Evolutionary conservation across 805 yeast species (phyloP), one percentile per base, ranked within the genome.

Genomic region (Danielia oregonensis): DNA sequence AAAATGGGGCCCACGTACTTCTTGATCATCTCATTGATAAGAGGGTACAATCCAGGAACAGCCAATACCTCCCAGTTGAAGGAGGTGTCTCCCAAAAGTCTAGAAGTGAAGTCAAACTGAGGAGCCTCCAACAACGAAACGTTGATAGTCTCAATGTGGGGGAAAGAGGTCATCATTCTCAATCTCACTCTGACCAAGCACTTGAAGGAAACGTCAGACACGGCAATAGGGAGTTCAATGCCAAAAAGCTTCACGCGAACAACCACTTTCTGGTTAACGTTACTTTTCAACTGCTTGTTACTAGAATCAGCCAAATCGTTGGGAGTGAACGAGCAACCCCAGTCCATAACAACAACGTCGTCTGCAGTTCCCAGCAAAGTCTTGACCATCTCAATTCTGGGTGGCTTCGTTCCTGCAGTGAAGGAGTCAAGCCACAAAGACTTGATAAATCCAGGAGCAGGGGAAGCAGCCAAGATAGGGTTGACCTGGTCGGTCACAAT

Each of bases 331-430:
- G 96, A 85, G 28, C 84, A 75, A 26, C 80, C 83, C 97, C 97
- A 91, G 61, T 93, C 98, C 96, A 93, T 93, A 34, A 94, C 96
- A 8, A 91, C 94, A 33, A 93, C 82, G 54, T 91, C 96, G 42
- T 83, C 84, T 19, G 78, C 81, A n/a, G 97, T 91, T 43, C 91
- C 86, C 31, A 82, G 85, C 52, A 88, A 76, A 2, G 97, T 86
- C 55, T 93, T 86, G 13, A 91, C 97, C 43, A 72, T 71, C 54
- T 93, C 97, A 40, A 93, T 72, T 58, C 98, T 76, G 22, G 96
- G 96, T 7, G 99, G 96, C 63, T 93, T 93, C 5, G 96, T 82
- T 43, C 99, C 99, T 12, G 83, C 74, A 6, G 97, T 93, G 56
- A 93, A 81, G 39, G 86, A 76, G 57, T 86, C 93, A 34, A 91